A percentile compares a stretch with the other conserved stretches of the same genome.
Conservation (phyloP, 345 rosid species). For the Lenwebbia sp. region DNA sequence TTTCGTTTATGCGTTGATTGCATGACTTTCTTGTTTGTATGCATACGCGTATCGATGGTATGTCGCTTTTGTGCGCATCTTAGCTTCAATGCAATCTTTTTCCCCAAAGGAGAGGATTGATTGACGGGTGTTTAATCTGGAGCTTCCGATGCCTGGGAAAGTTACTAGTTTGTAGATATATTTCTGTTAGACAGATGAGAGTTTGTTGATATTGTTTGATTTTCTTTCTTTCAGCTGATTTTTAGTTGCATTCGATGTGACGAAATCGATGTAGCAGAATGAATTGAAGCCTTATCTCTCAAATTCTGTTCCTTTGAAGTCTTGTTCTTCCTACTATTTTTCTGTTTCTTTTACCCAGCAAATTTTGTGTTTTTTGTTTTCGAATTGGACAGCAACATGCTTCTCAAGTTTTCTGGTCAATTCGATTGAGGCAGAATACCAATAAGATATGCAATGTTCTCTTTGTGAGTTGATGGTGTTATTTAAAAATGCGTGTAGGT, state of each 20-base stretch:
- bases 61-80: not conserved
- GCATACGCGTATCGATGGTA: not conserved
- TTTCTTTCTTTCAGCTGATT: not conserved
- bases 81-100: not conserved
- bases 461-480: not conserved
- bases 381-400: not conserved
- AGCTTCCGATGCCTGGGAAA: not conserved
- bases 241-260: not conserved
- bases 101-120: not conserved
- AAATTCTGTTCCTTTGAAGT: not conserved
- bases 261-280: not conserved
- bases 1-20: not conserved
- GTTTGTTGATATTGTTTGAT: not conserved
- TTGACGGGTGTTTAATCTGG: not conserved
- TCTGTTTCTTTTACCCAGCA: not conserved
- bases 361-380: not conserved
- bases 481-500: slow-evolving; percentile 29
- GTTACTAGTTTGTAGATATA: not conserved
- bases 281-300: not conserved
- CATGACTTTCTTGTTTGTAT: not conserved
- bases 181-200: not conserved
- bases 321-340: not conserved
- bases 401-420: not conserved
- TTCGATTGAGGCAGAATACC: not conserved
- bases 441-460: not conserved